Evolutionary conservation across 768 basidiomycete genomes (phyloP).

Genomic region (Agaricus bisporus): DNA sequence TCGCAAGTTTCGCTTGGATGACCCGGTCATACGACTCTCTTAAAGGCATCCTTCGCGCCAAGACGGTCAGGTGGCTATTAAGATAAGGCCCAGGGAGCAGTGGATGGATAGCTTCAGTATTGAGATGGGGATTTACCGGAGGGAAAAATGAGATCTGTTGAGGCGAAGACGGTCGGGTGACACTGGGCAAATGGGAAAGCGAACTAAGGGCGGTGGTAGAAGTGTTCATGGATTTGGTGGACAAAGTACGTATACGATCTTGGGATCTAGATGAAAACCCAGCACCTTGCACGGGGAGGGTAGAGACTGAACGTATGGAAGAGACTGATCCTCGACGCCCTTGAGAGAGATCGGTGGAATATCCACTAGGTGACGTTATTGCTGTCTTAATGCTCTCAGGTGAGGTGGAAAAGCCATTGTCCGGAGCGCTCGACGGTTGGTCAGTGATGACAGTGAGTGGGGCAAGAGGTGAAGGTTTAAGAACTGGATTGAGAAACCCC

Average conservation of each 20-base stretch:
- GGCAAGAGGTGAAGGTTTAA: conserved; percentile 54
- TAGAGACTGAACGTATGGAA: conserved; percentile 53
- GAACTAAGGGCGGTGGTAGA: conserved; percentile 54
- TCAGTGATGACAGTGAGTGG: conserved; percentile 54
- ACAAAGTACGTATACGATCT: conserved; percentile 50
- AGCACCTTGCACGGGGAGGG: conserved; percentile 41
- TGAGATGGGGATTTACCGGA: conserved; percentile 44
- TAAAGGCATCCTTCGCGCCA: conserved; percentile 59
- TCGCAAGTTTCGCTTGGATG: conserved; percentile 44
- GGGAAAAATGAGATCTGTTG: conserved; percentile 62
- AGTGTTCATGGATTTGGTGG: conserved; percentile 48
- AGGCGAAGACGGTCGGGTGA: conserved; percentile 38
- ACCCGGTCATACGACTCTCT: conserved; percentile 69
- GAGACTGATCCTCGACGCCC: conserved; percentile 43
- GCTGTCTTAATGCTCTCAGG: conserved; percentile 24
- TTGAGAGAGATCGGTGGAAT: background rate
- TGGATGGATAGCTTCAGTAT: conserved; percentile 60
- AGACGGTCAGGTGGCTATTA: conserved; percentile 62
- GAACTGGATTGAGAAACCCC: conserved; percentile 38
- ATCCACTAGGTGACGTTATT: conserved; percentile 15
- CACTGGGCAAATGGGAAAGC: conserved; percentile 45
- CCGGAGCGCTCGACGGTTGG: conserved; percentile 28
- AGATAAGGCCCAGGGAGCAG: conserved; percentile 70
- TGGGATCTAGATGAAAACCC: conserved; percentile 6
- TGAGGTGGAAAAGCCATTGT: conserved; percentile 36